These are phyloP conservation scores for Amaranthus tricolor DNA, from an alignment of 179 eudicot species.

Conservation along the genomic window DNA sequence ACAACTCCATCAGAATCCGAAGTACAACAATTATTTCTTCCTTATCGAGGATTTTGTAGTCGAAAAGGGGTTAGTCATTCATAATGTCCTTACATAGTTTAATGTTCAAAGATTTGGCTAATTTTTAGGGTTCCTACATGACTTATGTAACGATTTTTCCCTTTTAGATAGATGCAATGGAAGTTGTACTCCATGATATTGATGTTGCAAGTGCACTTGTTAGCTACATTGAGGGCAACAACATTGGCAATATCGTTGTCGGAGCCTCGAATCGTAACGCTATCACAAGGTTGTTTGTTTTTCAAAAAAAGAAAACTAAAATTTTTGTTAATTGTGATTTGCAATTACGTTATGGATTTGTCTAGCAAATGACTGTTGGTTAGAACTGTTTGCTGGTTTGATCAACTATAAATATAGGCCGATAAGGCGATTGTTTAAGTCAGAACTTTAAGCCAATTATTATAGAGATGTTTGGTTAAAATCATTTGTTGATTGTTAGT, in stretches of 20 bases:
- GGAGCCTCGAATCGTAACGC: conserved; percentile 68
- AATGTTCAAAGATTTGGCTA: neutral
- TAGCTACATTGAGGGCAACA: conserved; percentile 38
- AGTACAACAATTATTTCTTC: conserved; percentile 64
- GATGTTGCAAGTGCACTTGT: conserved; percentile 53
- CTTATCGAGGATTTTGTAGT: conserved; percentile 75
- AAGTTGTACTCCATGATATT: conserved; percentile 57
- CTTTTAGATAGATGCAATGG: conserved; percentile 51
- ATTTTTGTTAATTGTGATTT: neutral
- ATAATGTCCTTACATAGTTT: neutral
- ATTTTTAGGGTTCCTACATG: neutral
- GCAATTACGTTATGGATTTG: neutral
- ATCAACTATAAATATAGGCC: no score
- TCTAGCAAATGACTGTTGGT: neutral
- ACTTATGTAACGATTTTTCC: neutral
- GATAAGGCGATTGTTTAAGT: no score
- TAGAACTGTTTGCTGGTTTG: no score
- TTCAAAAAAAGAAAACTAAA: neutral
- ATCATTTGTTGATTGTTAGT: no score
- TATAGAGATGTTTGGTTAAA: no score
- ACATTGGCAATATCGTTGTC: conserved; percentile 44
- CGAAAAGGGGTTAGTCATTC: conserved; percentile 63
- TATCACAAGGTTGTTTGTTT: conserved; percentile 33
- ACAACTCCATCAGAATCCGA: conserved; percentile 48
- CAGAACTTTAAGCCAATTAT: no score